These are phyloP conservation scores for Rhodotorula taiwanensis DNA, from an alignment of 768 basidiomycete species.

Conservation along the genomic window DNA sequence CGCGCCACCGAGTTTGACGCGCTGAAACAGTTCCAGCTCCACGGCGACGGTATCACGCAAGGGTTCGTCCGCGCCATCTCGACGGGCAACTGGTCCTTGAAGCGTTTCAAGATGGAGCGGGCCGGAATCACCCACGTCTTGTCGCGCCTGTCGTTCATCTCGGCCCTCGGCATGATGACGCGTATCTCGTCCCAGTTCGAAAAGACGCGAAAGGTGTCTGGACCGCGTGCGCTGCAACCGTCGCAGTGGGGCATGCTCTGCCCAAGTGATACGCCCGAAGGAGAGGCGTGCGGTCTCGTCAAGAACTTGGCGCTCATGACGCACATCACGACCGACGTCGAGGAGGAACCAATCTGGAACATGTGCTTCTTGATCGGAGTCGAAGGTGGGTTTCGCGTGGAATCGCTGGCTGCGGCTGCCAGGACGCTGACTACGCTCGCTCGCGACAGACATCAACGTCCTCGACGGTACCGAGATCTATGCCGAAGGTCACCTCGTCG, in stretches of 20 bases:
- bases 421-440: not conserved
- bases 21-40: conserved; percentile 79
- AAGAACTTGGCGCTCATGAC: conserved; percentile 99
- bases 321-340: conserved; percentile 97
- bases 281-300: conserved; percentile 96
- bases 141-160: conserved; percentile 88
- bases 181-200: conserved; percentile 98
- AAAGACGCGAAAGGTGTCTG: conserved; percentile 97
- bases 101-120: conserved; percentile 97
- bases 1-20: conserved; percentile 92
- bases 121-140: conserved; percentile 98
- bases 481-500: conserved; percentile 81
- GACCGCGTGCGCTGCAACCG: conserved; percentile 91
- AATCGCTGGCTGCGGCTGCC: no score
- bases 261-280: conserved; percentile 97
- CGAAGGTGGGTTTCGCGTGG: conserved; percentile 59
- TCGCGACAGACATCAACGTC: conserved; percentile 67
- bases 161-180: conserved; percentile 99
- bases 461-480: conserved; percentile 95
- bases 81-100: conserved; percentile 97
- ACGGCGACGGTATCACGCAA: conserved; percentile 90
- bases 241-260: conserved; percentile 99
- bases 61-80: conserved; percentile 96
- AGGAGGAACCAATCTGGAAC: conserved; percentile 84
- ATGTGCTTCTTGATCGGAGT: conserved; percentile 93